Evolutionary conservation across 805 yeast species (phyloP).

Genomic region (Myxozyma mucilagina): DNA sequence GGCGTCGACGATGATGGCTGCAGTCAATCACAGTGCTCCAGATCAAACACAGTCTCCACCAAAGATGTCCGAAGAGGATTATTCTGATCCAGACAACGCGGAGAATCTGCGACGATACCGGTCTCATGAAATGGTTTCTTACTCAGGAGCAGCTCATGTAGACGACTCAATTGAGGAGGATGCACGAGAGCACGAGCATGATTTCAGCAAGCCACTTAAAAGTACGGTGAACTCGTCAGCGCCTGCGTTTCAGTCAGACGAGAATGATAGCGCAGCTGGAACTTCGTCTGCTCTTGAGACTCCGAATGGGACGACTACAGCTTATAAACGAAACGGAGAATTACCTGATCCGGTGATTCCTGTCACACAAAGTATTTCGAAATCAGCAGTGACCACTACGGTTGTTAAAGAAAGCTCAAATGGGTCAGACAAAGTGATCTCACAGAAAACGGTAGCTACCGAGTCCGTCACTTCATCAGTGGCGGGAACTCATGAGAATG

Average conservation of each 20-base stretch:
- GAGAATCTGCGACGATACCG: conserved; percentile 17
- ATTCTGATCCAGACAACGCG: background rate
- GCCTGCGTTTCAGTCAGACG: background rate
- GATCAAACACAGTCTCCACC: too few relatives aligned
- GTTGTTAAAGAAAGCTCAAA: background rate
- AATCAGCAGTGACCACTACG: background rate
- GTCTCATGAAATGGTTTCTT: background rate
- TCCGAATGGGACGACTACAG: background rate
- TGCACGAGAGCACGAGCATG: background rate
- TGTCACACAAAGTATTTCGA: background rate
- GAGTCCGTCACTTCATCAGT: background rate
- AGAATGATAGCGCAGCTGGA: background rate
- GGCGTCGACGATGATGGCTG: too few relatives aligned
- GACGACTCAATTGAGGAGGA: background rate
- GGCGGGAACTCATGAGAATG: background rate
- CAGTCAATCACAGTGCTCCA: too few relatives aligned
- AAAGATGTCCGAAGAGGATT: background rate
- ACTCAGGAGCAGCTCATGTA: conserved; percentile 2
- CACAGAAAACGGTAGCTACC: background rate
- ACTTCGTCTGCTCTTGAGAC: background rate
- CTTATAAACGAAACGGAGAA: background rate
- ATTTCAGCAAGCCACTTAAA: background rate
- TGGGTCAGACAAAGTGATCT: background rate
- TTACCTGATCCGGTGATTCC: background rate
- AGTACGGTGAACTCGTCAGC: background rate